phyloP scores from a whole-genome alignment of 2,329 filamentous ascomycete genomes.

The Colletotrichum brevisporum region DNA sequence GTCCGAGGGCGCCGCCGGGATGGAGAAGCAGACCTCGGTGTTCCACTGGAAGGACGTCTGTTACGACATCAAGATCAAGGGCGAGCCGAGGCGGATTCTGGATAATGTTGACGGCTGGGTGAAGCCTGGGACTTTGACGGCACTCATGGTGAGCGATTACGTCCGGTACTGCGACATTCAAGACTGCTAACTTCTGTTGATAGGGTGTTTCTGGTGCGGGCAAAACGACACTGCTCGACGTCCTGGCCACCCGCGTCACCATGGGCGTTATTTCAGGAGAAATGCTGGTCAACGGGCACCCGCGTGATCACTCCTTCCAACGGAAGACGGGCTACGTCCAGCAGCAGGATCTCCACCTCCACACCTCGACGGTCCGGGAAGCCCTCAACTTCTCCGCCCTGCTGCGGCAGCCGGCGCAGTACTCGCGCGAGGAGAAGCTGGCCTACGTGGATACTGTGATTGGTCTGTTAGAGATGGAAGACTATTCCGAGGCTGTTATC shows the following conservation, averaged over 20 bases:
- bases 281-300: conserved; percentile 77
- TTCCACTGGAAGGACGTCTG: conserved; percentile 82
- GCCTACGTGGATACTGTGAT: conserved; percentile 49
- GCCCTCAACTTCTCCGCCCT: conserved; percentile 77
- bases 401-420: conserved; percentile 74
- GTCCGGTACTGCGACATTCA: conserved; percentile 41
- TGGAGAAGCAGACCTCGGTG: conserved; percentile 69
- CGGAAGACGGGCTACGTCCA: conserved; percentile 80
- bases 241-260: conserved; percentile 80
- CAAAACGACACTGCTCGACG: conserved; percentile 82
- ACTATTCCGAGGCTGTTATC: conserved; percentile 80
- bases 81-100: conserved; percentile 75
- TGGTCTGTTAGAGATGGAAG: conserved; percentile 58
- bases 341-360: conserved; percentile 79
- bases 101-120: conserved; percentile 82
- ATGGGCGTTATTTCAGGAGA: conserved; percentile 81
- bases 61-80: conserved; percentile 80
- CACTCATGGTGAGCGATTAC: conserved; percentile 67
- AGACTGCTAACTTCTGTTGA: background rate
- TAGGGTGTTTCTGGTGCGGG: conserved; percentile 77
- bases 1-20: conserved; percentile 40
- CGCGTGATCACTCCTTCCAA: conserved; percentile 76
- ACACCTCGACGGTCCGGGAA: conserved; percentile 77
- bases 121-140: conserved; percentile 80
- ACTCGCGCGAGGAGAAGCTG: conserved; percentile 53